Evolutionary conservation across 306 rosid species (phyloP).

Genomic region (Trichosanthes truncata): DNA sequence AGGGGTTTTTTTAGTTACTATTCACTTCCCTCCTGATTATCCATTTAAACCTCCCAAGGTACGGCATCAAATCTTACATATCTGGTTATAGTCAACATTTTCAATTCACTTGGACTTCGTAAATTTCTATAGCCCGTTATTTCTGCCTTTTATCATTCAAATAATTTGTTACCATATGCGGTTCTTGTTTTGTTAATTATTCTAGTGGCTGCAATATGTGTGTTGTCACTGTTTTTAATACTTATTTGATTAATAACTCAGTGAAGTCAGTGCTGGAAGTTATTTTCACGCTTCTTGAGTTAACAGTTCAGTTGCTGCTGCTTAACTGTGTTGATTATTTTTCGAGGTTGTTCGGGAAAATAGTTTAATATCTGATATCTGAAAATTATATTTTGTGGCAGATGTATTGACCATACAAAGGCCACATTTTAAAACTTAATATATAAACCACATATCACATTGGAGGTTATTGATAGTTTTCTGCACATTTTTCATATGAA

Average conservation of each 20-base stretch:
- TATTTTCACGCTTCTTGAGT: not conserved
- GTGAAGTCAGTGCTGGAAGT: not conserved
- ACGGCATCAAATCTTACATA: not conserved
- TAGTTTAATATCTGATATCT: not conserved
- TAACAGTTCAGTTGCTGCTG: not conserved
- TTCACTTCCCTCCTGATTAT: constrained; percentile 88
- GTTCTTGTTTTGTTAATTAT: not conserved
- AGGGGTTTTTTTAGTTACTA: constrained; percentile 66
- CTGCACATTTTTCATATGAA: not conserved
- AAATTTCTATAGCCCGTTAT: not conserved
- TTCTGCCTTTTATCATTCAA: not conserved
- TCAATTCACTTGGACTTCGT: not conserved
- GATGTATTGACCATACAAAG: not conserved
- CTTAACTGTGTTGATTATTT: not conserved
- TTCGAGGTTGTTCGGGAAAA: not conserved
- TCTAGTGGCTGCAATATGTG: not conserved
- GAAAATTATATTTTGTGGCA: not conserved
- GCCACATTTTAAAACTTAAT: not conserved
- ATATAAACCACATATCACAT: not conserved
- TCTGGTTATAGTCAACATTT: not conserved
- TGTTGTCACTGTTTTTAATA: not conserved
- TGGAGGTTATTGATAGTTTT: not conserved
- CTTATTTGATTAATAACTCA: constrained; percentile 1
- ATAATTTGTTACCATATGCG: not conserved
- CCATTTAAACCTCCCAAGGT: constrained; percentile 87